Conservation (phyloP, 495 filamentous ascomycete species). For the Hapsidospora chrysogenum region DNA sequence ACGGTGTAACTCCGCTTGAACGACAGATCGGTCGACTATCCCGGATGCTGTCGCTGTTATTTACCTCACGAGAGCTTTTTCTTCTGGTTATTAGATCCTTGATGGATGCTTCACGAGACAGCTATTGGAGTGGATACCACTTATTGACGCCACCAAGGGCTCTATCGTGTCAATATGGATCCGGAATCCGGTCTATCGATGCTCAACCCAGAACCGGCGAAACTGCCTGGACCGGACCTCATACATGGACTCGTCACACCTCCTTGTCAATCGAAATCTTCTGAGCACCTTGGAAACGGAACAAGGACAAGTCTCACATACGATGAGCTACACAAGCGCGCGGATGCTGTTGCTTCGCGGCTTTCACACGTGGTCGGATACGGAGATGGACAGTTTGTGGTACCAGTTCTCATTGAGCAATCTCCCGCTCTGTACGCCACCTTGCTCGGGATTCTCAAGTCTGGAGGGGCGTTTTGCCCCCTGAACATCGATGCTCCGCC, state of each 20-base stretch:
- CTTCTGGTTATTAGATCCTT: too few species aligned
- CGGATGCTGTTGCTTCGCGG: conserved; percentile 31
- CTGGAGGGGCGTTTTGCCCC: conserved; percentile 67
- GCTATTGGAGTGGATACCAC: too few species aligned
- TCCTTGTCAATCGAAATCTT: neutral
- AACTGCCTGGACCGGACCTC: conserved; percentile 39
- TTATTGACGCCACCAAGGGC: too few species aligned
- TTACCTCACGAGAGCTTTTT: too few species aligned
- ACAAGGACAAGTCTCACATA: conserved; percentile 34
- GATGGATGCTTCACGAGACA: too few species aligned
- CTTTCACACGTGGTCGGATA: conserved; percentile 18
- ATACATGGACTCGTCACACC: conserved; percentile 43
- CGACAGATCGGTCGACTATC: too few species aligned
- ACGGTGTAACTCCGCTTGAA: too few species aligned
- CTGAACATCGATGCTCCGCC: conserved; percentile 52
- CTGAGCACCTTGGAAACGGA: conserved; percentile 43
- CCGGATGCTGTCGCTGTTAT: too few species aligned
- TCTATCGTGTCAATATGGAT: neutral
- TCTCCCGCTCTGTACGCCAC: conserved; percentile 53
- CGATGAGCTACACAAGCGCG: conserved; percentile 35
- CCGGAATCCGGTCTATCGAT: conserved; percentile 31
- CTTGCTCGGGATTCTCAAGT: conserved; percentile 55
- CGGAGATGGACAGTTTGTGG: conserved; percentile 21
- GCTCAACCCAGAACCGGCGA: conserved; percentile 38
- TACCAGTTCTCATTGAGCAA: conserved; percentile 60